Base-by-base conservation (phyloP, 2,329 filamentous ascomycete genomes). In the Colletotrichum noveboracense region DNA sequence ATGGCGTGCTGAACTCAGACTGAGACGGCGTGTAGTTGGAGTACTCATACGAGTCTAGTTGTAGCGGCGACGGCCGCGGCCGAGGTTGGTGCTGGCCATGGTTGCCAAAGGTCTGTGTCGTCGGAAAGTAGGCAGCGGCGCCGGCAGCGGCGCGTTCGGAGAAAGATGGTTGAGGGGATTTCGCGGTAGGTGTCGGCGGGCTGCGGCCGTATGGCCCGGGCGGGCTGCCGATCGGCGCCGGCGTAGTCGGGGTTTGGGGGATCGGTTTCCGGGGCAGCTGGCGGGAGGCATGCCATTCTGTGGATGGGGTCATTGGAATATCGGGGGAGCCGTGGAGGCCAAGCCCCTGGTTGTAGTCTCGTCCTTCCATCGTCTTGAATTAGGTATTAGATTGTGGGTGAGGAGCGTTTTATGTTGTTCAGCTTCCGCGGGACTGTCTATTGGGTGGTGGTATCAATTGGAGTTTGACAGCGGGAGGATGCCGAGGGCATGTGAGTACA, bases 221-320 rank as follows among this genome's bases (percentile, higher is more conserved):
- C 18, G 65, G 70, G 71, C 60, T 62, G 66, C 71, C 71, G 66
- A 75, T 48, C 52, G 74, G 66, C 36, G 74, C 71, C 74, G 74
- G 74, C 21, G 74, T 70, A 8, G 71, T 66, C 60, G 74, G 66
- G 5, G 66, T 56, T 52, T 43, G 58, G 30, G 61, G 61, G 60
- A 66, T 30, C 12, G 74, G 74, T 56, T 75, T 76, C 28, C 74
- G 66, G 28, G 60, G 16, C 2, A 76, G 38, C 26, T 69, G 64
- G 3, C 61, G 66, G 36, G 32, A 30, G 2, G 65, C 60, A 2
- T 66, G 74, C 74, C 74, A 76, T 18, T 76, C 71, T 24, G 71
- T 18, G 21, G 71, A 67, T 21, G 71, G n/a, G n/a, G 52, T 76
- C 52, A 76, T 66, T 32, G 34, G 74, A 8, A 76, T 67, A 1